A percentile compares a stretch with the other conserved stretches of the same genome.
Conservation (phyloP, 2,329 filamentous ascomycete genomes). For the Talaromyces piceae region DNA sequence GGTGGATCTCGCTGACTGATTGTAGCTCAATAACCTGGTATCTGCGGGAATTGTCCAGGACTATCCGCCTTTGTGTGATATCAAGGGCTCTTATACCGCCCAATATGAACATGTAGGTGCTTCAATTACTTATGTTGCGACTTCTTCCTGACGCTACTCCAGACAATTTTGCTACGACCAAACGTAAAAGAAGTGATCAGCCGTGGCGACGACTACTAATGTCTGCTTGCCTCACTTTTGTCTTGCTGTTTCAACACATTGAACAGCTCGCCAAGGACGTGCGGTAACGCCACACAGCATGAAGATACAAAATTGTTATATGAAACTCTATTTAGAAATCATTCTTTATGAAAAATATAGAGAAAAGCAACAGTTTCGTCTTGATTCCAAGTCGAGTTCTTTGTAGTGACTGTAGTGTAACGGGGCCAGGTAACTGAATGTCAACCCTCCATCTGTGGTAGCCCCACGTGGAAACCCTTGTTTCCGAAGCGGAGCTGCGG, state of each 20-base stretch:
- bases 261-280: neutral
- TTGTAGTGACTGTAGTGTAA: no score
- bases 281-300: neutral
- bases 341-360: neutral
- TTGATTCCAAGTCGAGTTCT: neutral
- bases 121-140: neutral
- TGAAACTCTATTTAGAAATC: neutral
- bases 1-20: conserved; percentile 20
- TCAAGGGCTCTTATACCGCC: conserved; percentile 90
- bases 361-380: neutral
- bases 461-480: conserved; percentile 31
- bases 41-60: conserved; percentile 76
- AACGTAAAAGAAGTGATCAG: conserved; percentile 83
- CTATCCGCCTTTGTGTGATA: conserved; percentile 81
- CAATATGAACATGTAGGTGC: conserved; percentile 84
- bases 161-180: conserved; percentile 71
- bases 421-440: no score
- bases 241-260: neutral
- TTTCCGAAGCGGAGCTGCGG: conserved; percentile 18
- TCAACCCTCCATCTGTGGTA: conserved; percentile 15
- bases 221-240: neutral
- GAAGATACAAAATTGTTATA: neutral
- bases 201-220: conserved; percentile 74
- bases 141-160: neutral
- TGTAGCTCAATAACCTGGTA: conserved; percentile 76